These are phyloP conservation scores for Scleroderma citrinum DNA, from an alignment of 768 basidiomycete genomes.

Conservation along the genomic window DNA sequence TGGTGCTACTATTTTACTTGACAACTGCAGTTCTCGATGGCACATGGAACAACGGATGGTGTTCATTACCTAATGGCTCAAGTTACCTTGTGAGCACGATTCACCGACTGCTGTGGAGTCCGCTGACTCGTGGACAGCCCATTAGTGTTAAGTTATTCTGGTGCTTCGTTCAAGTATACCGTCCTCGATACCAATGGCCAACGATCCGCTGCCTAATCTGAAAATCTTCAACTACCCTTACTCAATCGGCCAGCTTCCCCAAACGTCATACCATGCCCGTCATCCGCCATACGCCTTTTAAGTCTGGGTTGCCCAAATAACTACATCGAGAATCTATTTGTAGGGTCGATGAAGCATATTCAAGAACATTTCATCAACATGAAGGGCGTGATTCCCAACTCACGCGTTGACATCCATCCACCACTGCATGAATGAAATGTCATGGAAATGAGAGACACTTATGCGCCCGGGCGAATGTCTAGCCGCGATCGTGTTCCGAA, in stretches of 20 bases:
- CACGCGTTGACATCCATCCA: slow-evolving; percentile 91
- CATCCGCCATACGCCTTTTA: slow-evolving; percentile 92
- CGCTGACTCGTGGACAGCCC: slow-evolving; percentile 46
- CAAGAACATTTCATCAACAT: slow-evolving; percentile 79
- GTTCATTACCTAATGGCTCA: slow-evolving; percentile 55
- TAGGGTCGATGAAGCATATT: slow-evolving; percentile 80
- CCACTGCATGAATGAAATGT: slow-evolving; percentile 43
- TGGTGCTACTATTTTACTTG: slow-evolving; percentile 1
- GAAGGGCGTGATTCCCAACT: slow-evolving; percentile 97
- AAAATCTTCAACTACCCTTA: slow-evolving; percentile 11
- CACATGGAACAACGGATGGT: slow-evolving; percentile 81
- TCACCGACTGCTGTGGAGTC: background rate
- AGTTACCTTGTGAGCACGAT: slow-evolving; percentile 64
- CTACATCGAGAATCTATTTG: slow-evolving; percentile 97
- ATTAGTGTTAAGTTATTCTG: slow-evolving; percentile 92
- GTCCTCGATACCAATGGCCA: slow-evolving; percentile 86
- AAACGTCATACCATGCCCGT: slow-evolving; percentile 87
- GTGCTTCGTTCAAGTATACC: slow-evolving; percentile 95
- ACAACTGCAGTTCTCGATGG: slow-evolving; percentile 76
- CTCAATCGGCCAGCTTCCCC: slow-evolving; percentile 88
- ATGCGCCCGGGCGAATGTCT: slow-evolving; percentile 90
- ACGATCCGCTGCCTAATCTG: slow-evolving; percentile 86
- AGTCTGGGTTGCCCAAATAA: slow-evolving; percentile 98
- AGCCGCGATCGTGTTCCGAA: slow-evolving; percentile 80
- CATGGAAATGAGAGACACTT: slow-evolving; percentile 87